Percentiles rank a stretch among this genome's conserved stretches.
Conservation (phyloP, 208 protist species). For the Endotrypanum monterogeii region DNA sequence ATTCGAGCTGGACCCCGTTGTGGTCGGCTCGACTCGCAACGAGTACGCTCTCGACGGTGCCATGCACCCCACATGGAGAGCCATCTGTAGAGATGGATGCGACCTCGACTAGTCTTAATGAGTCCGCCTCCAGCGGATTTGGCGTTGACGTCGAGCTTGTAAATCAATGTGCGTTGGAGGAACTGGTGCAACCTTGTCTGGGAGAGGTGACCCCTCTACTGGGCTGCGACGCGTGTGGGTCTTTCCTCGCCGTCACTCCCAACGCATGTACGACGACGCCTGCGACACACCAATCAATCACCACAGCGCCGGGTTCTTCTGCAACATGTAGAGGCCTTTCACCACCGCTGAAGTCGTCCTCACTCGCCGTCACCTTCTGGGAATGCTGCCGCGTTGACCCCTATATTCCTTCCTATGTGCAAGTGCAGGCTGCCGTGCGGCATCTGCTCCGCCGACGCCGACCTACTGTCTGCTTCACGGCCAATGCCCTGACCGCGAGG, state of each 20-base stretch:
- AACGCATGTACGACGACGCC: not conserved
- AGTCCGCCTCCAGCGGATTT: not conserved
- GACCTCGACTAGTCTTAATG: not conserved
- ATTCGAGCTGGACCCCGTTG: slow-evolving; percentile 21
- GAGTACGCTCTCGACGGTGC: not conserved
- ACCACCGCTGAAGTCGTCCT: not conserved
- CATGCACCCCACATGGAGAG: not conserved
- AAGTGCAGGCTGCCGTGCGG: slow-evolving; percentile 53
- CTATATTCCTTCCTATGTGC: slow-evolving; percentile 49
- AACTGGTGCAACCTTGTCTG: slow-evolving; percentile 1
- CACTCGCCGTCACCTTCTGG: slow-evolving; percentile 15
- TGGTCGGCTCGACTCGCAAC: not conserved
- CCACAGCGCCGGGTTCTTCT: not conserved
- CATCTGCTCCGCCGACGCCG: slow-evolving; percentile 37
- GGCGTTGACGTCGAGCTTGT: not conserved
- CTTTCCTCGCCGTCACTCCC: slow-evolving; percentile 7
- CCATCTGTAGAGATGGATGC: too few relatives aligned
- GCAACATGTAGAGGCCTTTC: not conserved
- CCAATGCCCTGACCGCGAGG: not conserved
- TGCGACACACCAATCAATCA: too few relatives aligned
- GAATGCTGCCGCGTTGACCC: slow-evolving; percentile 63
- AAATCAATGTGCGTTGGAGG: not conserved
- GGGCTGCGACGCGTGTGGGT: not conserved
- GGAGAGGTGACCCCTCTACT: slow-evolving; percentile 13
- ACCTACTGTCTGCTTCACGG: slow-evolving; percentile 4